Evolutionary conservation across 768 basidiomycete genomes (phyloP), one percentile per base, ranked within the genome.

Genomic region (Pleurotus djamor): DNA sequence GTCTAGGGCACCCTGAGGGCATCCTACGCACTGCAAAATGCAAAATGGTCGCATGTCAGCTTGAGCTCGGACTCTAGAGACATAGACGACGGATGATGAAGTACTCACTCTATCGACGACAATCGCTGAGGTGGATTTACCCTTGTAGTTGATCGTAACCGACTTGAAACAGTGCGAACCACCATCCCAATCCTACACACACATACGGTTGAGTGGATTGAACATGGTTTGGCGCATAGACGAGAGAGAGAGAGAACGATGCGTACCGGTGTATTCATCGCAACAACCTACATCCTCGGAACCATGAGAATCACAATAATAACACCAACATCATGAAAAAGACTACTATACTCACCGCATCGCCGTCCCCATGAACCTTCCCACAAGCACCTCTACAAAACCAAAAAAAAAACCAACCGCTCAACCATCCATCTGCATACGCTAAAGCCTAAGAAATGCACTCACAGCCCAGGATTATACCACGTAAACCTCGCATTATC

Each of bases 31-130:
- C 80, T 80, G 34, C 3, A n/a, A 16, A 58, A 35, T 12, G 9
- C 50, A 6, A 50, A 45, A 43, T 48, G 48, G 64, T 36, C 48
- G 35, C n/a, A n/a, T n/a, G n/a, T n/a, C n/a, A n/a, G n/a, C n/a
- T n/a, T n/a, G n/a, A 28, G 16, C 48, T 8, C 16, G 17, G 21
- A 59, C 37, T 17, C 33, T 10, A n/a, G 14, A 14, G 21, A 3
- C 43, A 43, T 8, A 47, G 58, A 7, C 2, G 41, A 64, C n/a
- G n/a, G n/a, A n/a, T n/a, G n/a, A n/a, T n/a, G n/a, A n/a, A n/a
- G n/a, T n/a, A n/a, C 72, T 60, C 66, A 74, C 81, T 66, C 71
- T 64, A 57, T 83, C 82, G n/a, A 68, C 68, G 60, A 83, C 78
- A 54, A 74, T 69, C 2, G 82, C 82, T 54, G 71, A 69, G 1